Evolutionary conservation across 2,329 filamentous ascomycete genomes (phyloP).

Genomic region (Eutypella sp.): DNA sequence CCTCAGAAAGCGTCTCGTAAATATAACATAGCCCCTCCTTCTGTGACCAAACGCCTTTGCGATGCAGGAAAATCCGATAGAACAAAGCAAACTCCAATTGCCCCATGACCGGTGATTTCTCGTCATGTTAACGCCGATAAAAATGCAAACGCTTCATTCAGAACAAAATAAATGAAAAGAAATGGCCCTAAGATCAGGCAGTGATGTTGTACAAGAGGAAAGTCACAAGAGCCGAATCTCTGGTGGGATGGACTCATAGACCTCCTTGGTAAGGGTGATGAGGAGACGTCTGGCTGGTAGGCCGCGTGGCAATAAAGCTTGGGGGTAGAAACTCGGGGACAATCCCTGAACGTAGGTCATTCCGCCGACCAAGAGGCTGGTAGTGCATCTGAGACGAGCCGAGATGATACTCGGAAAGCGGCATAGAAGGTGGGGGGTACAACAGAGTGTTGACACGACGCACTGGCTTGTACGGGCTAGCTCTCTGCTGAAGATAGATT

Average conservation of each 20-base stretch:
- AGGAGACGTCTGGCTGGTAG: not conserved
- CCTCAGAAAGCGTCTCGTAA: not conserved
- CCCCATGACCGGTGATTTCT: not conserved
- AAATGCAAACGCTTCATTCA: no score
- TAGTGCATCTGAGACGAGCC: conserved; percentile 75
- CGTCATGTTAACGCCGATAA: no score
- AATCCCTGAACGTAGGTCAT: conserved; percentile 64
- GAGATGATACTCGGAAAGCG: conserved; percentile 69
- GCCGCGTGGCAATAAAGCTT: conserved; percentile 16
- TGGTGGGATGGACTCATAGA: not conserved
- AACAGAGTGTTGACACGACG: conserved; percentile 87
- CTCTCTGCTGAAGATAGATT: conserved; percentile 78
- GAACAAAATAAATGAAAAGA: no score
- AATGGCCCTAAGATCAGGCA: no score
- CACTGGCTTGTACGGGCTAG: conserved; percentile 89
- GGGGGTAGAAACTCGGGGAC: conserved; percentile 55
- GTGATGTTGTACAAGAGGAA: not conserved
- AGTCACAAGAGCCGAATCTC: not conserved
- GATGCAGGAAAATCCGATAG: not conserved
- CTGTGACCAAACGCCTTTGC: not conserved
- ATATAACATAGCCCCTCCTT: not conserved
- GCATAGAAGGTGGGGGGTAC: conserved; percentile 76
- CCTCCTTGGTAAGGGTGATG: conserved; percentile 13
- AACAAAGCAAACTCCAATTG: not conserved
- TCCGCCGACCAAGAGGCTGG: conserved; percentile 66